phyloP scores from a whole-genome alignment of 345 rosid species.

The Cardamine occulta region DNA sequence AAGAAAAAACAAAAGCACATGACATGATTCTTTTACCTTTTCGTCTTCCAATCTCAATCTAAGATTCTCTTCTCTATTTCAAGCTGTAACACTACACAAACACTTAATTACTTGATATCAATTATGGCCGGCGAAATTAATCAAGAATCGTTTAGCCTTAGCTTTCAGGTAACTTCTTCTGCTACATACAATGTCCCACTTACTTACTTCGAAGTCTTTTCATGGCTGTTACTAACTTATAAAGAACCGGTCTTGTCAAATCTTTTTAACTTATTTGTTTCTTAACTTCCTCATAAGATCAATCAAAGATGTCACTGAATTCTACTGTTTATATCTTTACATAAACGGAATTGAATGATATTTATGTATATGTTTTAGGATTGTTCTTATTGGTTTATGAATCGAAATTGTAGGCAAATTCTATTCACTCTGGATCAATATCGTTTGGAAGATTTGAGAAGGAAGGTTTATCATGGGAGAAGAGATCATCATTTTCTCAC shows the following conservation, averaged over 20 bases:
- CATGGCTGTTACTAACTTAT: not conserved
- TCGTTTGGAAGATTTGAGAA: slow-evolving; percentile 93
- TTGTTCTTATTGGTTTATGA: slow-evolving; percentile 20
- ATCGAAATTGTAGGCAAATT: slow-evolving; percentile 57
- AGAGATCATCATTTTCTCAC: slow-evolving; percentile 83
- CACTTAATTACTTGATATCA: not conserved
- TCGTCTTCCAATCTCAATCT: slow-evolving; percentile 37
- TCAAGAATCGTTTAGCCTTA: slow-evolving; percentile 63
- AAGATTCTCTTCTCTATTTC: slow-evolving; percentile 20
- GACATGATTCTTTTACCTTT: slow-evolving; percentile 43
- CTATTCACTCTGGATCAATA: slow-evolving; percentile 79
- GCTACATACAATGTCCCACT: not conserved
- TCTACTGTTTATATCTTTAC: slow-evolving; percentile 11
- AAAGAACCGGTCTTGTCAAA: not conserved
- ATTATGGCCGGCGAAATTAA: slow-evolving; percentile 64
- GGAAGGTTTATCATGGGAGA: slow-evolving; percentile 82
- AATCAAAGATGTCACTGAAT: not conserved
- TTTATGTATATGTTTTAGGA: not conserved
- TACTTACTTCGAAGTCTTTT: slow-evolving; percentile 8
- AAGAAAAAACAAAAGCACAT: slow-evolving; percentile 39
- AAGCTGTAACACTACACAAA: not conserved
- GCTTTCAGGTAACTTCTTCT: slow-evolving; percentile 59
- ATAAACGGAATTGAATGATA: not conserved
- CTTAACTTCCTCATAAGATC: not conserved
- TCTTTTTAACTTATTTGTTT: not conserved